Evolutionary conservation across 768 basidiomycete genomes (phyloP), one percentile per base, ranked within the genome.

Genomic region (Amanita pallidorosea): DNA sequence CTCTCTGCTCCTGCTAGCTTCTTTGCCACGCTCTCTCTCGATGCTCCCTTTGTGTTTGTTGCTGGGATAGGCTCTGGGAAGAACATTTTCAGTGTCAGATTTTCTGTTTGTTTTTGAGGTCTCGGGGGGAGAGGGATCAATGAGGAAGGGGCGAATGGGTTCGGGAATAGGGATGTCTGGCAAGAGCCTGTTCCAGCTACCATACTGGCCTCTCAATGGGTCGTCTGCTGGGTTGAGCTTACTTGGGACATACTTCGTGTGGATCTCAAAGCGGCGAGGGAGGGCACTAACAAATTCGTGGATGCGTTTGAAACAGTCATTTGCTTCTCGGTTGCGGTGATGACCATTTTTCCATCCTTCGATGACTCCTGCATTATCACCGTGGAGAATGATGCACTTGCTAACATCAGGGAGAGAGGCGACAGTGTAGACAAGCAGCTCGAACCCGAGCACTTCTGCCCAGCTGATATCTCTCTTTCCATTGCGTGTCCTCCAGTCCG

Each of bases 381-480:
- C n/a, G n/a, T n/a, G n/a, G n/a, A n/a, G n/a, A n/a, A n/a, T n/a
- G n/a, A n/a, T n/a, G n/a, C n/a, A n/a, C n/a, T n/a, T n/a, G n/a
- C n/a, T n/a, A n/a, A n/a, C n/a, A n/a, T n/a, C n/a, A n/a, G n/a
- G 34, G 7, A 29, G 17, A 1, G 46, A 7, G 27, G 57, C n/a
- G 47, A 64, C 45, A 0, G 58, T 47, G 1, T 7, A 44, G 25
- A 66, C 48, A 27, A 75, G 68, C n/a, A 75, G 55, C 22, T 73
- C 62, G 48, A 78, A 69, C 0, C 69, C 68, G n/a, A n/a, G 54
- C 0, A 67, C 68, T 54, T 79, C 72, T 0, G 72, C 73, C 73
- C 75, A 78, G 0, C 59, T 58, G 49, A 77, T 78, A 49, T 76
- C 69, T 1, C 63, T 33, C 0, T 58, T 40, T n/a, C 61, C 55